Conservation (phyloP, 2,329 filamentous ascomycete genomes). For the Verticillium tricorpus region DNA sequence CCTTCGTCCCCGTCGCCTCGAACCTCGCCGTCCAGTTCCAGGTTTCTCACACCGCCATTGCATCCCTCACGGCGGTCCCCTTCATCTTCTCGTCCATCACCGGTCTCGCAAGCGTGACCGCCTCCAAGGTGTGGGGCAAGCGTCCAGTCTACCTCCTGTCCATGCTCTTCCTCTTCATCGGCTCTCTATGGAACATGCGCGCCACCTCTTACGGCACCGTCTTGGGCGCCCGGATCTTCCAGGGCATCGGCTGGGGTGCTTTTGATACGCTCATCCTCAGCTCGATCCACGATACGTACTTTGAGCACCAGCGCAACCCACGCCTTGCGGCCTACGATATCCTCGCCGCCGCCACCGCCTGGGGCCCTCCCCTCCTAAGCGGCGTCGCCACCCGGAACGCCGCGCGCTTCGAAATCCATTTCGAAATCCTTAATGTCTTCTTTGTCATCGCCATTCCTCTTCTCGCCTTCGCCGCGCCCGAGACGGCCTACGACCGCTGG, state of each 20-base stretch:
- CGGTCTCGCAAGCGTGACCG: conserved; percentile 36
- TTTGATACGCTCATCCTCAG: conserved; percentile 50
- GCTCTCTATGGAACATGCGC: conserved; percentile 45
- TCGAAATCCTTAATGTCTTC: conserved; percentile 46
- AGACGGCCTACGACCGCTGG: conserved; percentile 47
- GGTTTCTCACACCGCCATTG: conserved; percentile 41
- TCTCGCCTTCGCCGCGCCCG: conserved; percentile 43
- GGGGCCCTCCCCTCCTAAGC: conserved; percentile 50
- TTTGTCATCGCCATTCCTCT: conserved; percentile 41
- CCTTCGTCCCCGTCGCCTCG: conserved; percentile 43
- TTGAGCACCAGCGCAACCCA: conserved; percentile 47
- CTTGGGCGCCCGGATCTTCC: conserved; percentile 48
- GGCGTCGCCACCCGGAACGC: conserved; percentile 39
- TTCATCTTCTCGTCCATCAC: conserved; percentile 44
- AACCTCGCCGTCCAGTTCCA: conserved; percentile 36
- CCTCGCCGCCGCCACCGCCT: conserved; percentile 40
- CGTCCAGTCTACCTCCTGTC: conserved; percentile 48
- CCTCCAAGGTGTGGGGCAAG: conserved; percentile 46
- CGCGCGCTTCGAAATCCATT: conserved; percentile 38
- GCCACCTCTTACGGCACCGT: conserved; percentile 38
- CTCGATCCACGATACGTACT: conserved; percentile 53
- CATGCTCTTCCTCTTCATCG: conserved; percentile 40
- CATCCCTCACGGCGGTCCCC: conserved; percentile 48
- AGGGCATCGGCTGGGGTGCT: conserved; percentile 55
- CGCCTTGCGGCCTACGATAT: conserved; percentile 41